phyloP scores from a whole-genome alignment of 306 rosid species.

The Prosopis cineraria region DNA sequence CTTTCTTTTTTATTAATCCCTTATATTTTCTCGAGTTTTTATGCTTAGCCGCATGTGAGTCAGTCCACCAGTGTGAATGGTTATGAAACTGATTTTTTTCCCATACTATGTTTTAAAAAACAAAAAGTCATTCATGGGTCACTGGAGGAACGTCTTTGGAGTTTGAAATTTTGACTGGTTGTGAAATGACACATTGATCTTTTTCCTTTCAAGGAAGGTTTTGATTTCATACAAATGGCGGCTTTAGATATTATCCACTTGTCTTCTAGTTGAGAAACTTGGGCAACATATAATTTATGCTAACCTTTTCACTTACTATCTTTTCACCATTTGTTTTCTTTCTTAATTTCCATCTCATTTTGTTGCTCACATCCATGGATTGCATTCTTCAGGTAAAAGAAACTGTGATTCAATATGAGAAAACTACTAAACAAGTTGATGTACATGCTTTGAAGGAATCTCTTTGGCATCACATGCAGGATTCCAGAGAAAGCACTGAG shows the following conservation, averaged over 20 bases:
- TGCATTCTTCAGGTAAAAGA: background rate
- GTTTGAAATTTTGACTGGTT: background rate
- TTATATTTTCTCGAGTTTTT: background rate
- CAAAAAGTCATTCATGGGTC: background rate
- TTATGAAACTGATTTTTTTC: background rate
- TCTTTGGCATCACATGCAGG: background rate
- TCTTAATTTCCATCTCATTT: background rate
- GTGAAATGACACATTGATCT: too few species aligned
- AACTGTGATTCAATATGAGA: background rate
- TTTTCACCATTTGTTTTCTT: background rate
- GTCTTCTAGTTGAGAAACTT: background rate
- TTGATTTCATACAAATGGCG: too few species aligned
- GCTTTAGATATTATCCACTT: background rate
- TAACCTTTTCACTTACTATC: background rate
- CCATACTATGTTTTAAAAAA: background rate
- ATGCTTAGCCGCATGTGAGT: background rate
- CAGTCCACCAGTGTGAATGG: background rate
- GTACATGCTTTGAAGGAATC: conserved; percentile 2
- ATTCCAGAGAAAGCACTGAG: background rate
- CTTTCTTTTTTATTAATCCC: background rate
- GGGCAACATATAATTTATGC: background rate
- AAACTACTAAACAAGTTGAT: background rate
- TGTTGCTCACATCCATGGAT: background rate
- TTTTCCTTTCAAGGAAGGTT: too few species aligned
- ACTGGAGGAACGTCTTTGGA: background rate